Base-by-base conservation (phyloP, 148 eudicot species). In the Beta vulgaris region DNA sequence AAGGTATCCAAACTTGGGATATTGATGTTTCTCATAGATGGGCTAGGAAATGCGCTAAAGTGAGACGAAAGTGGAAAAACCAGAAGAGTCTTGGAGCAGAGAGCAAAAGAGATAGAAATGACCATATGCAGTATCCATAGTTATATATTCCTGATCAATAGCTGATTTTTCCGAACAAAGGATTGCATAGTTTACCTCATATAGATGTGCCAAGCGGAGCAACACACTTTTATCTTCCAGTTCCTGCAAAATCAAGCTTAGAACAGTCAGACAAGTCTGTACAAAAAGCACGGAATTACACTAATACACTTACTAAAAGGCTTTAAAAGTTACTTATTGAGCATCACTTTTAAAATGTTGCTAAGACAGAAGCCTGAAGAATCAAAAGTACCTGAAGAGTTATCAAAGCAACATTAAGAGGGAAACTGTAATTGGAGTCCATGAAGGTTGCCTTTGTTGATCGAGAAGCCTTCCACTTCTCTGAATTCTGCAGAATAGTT, bases 161-260 rank as follows among this genome's bases (percentile, higher is more conserved):
- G 3, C 26, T n/a, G 44, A 44, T 43, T 63, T 12, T 23, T n/a
- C n/a, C n/a, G n/a, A n/a, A n/a, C n/a, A n/a, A n/a, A n/a, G n/a
- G n/a, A n/a, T n/a, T n/a, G n/a, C n/a, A n/a, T n/a, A n/a, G n/a
- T 62, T 82, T 66, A 93, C 98, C 94, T 93, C 97, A 57, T 91
- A 93, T 12, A 88, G 81, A 86, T 93, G 96, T 44, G 91, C 98
- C 78, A 93, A 70, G 44, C 98, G 94, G 35, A 93, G 85, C 36
- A 93, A 89, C 59, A 91, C 91, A 55, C 72, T 82, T 73, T 91
- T 89, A 63, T 88, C 82, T 57, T 85, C 88, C 85, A 91, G 53
- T 81, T 89, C 97, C 97, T 93, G 89, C 40, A 81, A 76, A 69
- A 37, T 72, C 31, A 55, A 73, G 35, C 61, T 44, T 35, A 18